A percentile compares a stretch with the other conserved stretches of the same genome.
These are phyloP conservation scores for Penicillium corylophilum DNA, from an alignment of 2,329 filamentous ascomycete genomes.

Conservation along the genomic window DNA sequence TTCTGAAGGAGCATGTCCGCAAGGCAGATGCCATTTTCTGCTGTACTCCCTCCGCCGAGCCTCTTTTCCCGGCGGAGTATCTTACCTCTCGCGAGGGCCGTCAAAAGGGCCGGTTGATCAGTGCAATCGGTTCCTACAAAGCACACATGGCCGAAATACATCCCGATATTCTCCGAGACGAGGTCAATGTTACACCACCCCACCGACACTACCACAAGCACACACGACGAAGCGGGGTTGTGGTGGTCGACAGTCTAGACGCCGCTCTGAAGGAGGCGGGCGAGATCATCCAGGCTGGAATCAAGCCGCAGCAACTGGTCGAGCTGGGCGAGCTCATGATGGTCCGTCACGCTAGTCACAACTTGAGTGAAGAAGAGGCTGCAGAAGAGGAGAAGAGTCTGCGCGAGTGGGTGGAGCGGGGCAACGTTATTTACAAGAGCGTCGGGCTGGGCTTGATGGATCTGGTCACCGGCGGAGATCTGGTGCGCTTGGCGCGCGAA, in stretches of 20 bases:
- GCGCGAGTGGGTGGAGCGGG: conserved; percentile 60
- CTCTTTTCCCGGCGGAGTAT: conserved; percentile 71
- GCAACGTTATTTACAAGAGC: conserved; percentile 69
- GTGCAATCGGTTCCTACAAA: conserved; percentile 54
- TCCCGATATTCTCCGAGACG: conserved; percentile 68
- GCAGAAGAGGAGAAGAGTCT: conserved; percentile 45
- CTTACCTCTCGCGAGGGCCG: conserved; percentile 61
- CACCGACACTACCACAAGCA: conserved; percentile 53
- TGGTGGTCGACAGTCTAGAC: conserved; percentile 68
- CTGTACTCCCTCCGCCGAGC: conserved; percentile 73
- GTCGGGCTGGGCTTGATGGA: conserved; percentile 70
- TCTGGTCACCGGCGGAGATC: conserved; percentile 60
- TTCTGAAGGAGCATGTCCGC: conserved; percentile 67
- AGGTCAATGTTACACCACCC: conserved; percentile 48
- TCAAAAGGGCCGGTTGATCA: conserved; percentile 45
- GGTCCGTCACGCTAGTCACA: conserved; percentile 54
- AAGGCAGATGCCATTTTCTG: conserved; percentile 82
- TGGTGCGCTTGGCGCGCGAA: conserved; percentile 57
- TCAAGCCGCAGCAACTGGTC: conserved; percentile 73
- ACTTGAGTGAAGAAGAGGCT: conserved; percentile 30
- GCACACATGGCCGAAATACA: conserved; percentile 81
- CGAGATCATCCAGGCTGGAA: conserved; percentile 75
- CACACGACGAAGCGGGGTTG: conserved; percentile 57
- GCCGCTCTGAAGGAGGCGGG: conserved; percentile 80
- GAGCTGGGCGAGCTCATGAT: conserved; percentile 81